Conservation (phyloP, 306 rosid species). For the Cicer arietinum region DNA sequence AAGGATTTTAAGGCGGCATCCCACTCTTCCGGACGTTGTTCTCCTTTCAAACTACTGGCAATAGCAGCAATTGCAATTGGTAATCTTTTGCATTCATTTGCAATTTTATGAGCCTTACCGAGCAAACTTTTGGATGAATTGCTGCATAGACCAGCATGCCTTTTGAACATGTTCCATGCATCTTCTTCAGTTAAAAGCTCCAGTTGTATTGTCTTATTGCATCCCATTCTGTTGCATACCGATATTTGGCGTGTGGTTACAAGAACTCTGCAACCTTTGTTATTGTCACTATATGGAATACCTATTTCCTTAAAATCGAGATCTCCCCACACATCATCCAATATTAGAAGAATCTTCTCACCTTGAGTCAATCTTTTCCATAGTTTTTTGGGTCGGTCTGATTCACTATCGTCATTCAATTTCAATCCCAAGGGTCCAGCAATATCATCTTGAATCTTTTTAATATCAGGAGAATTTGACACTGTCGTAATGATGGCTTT, state of each 20-base stretch:
- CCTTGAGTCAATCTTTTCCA: background rate
- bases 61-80: conserved; percentile 15
- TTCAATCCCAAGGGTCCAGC: too few species aligned
- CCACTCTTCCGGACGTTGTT: background rate
- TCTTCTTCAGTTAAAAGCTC: background rate
- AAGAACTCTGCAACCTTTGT: conserved; percentile 9
- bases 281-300: conserved; percentile 28
- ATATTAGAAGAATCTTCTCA: conserved; percentile 37
- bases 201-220: background rate
- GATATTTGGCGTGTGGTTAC: background rate
- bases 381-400: background rate
- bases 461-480: too few species aligned
- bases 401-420: background rate
- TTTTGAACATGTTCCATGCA: background rate
- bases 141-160: background rate
- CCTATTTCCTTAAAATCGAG: conserved; percentile 1
- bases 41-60: background rate
- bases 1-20: background rate
- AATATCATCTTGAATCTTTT: too few species aligned
- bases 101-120: background rate
- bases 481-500: background rate
- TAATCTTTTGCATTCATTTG: conserved; percentile 39
- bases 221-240: background rate
- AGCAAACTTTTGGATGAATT: background rate
- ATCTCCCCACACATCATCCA: conserved; percentile 31